Base-by-base conservation (phyloP, 2,329 filamentous ascomycete genomes). In the Apiospora koreana region DNA sequence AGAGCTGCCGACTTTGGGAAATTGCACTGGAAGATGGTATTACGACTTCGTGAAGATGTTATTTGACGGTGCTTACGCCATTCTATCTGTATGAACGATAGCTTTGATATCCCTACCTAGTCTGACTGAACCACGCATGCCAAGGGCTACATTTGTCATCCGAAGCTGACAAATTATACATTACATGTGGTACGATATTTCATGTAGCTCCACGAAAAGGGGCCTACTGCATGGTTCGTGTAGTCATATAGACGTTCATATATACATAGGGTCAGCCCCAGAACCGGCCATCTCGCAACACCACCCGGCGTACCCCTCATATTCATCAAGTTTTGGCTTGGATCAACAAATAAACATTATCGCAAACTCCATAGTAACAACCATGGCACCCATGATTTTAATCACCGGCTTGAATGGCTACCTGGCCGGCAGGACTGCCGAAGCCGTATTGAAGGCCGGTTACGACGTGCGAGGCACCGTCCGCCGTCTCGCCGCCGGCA, bases 321-420 rank as follows among this genome's bases (percentile, higher is more conserved):
- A 21, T 10, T 23, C 25, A 31, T 18, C 28, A 6, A 12, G 6
- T 7, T n/a, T 18, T 25, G 12, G 6, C 41, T 28, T 25, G 16
- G 14, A 66, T 4, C 9, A 21, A 25, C 10, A 14, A 45, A 21
- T 16, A 18, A 3, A 23, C 41, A 4, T 10, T 21, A 45, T 31
- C 41, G 35, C 35, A 41, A 1, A 21, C 8, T 8, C 21, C 9
- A 31, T 14, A n/a, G 8, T 9, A 12, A 16, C 1, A 65, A 8
- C n/a, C 31, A 68, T 71, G 38, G 72, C 69, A 43, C 71, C 71
- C 54, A 71, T 43, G 5, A 64, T 79, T 67, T 73, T 79, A n/a
- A 76, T 79, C 65, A 78, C 77, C 38, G 77, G 77, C 12, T 68
- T 78, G 65, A 79, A 77, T 67, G 77, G 77, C 65, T 78, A 78